Conservation (phyloP, 2,329 filamentous ascomycete species). For the Diaporthe sp. region DNA sequence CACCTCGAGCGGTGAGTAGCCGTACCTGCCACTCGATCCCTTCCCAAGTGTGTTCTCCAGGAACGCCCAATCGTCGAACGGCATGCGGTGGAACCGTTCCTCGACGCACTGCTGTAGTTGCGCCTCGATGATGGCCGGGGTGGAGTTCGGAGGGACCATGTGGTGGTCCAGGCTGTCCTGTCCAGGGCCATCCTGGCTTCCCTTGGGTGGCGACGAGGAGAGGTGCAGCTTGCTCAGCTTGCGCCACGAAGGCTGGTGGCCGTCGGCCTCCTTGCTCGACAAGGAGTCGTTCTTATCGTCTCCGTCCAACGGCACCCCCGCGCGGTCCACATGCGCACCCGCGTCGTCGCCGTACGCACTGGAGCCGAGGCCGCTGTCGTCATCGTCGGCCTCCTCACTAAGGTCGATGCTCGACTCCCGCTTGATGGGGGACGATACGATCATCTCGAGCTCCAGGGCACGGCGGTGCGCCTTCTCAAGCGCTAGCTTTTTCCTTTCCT, state of each 20-base stretch:
- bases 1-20: conserved; percentile 35
- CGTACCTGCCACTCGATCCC: neutral
- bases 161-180: neutral
- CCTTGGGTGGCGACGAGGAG: neutral
- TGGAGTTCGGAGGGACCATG: neutral
- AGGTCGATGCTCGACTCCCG: neutral
- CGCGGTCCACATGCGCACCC: neutral
- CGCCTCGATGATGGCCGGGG: conserved; percentile 7
- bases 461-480: conserved; percentile 35
- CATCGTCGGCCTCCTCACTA: neutral
- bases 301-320: neutral
- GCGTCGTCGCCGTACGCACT: neutral
- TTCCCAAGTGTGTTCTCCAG: conserved; percentile 19
- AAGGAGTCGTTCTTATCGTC: conserved; percentile 31
- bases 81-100: neutral
- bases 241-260: neutral
- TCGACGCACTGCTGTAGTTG: conserved; percentile 12
- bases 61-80: conserved; percentile 33
- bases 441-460: conserved; percentile 36
- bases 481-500: conserved; percentile 34
- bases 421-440: conserved; percentile 35
- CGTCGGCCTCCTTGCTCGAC: conserved; percentile 18
- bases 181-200: neutral
- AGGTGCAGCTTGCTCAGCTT: conserved; percentile 27
- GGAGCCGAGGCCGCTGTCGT: conserved; percentile 5